Evolutionary conservation across 176 grass and related monocot genomes (phyloP).

Genomic region (Oryza brachyantha): DNA sequence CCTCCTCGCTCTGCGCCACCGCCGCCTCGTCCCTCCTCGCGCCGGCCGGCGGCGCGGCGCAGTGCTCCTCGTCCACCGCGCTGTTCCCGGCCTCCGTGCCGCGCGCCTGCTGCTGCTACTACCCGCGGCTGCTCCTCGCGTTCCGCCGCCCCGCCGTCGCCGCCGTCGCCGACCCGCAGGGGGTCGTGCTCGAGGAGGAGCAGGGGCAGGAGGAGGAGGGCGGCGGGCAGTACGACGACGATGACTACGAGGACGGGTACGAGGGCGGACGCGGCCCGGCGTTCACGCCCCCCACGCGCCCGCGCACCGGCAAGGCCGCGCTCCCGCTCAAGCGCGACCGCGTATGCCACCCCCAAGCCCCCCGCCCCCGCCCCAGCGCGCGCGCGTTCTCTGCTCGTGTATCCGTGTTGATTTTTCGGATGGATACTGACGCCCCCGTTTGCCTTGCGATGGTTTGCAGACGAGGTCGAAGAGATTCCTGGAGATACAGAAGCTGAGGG

Average conservation of each 20-base stretch:
- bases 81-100: slow-evolving; percentile 43
- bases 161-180: slow-evolving; percentile 48
- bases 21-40: slow-evolving; percentile 42
- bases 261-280: slow-evolving; percentile 42
- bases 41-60: slow-evolving; percentile 25
- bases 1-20: slow-evolving; percentile 23
- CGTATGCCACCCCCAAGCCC: slow-evolving; percentile 34
- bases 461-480: slow-evolving; percentile 91
- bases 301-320: slow-evolving; percentile 90
- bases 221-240: slow-evolving; percentile 25
- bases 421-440: not conserved
- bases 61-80: slow-evolving; percentile 15
- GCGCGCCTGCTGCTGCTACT: slow-evolving; percentile 45
- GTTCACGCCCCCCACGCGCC: slow-evolving; percentile 50
- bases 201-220: not conserved
- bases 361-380: too few species aligned
- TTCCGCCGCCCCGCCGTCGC: slow-evolving; percentile 47
- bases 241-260: slow-evolving; percentile 38
- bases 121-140: slow-evolving; percentile 39
- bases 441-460: slow-evolving; percentile 33
- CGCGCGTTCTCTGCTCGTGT: not conserved
- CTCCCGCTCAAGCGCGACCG: slow-evolving; percentile 88
- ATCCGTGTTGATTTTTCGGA: not conserved
- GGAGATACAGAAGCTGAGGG: slow-evolving; percentile 95
- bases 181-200: slow-evolving; percentile 43